These are phyloP conservation scores for Ustilago bromivora DNA, from an alignment of 1,284 basidiomycete genomes.

Conservation along the genomic window DNA sequence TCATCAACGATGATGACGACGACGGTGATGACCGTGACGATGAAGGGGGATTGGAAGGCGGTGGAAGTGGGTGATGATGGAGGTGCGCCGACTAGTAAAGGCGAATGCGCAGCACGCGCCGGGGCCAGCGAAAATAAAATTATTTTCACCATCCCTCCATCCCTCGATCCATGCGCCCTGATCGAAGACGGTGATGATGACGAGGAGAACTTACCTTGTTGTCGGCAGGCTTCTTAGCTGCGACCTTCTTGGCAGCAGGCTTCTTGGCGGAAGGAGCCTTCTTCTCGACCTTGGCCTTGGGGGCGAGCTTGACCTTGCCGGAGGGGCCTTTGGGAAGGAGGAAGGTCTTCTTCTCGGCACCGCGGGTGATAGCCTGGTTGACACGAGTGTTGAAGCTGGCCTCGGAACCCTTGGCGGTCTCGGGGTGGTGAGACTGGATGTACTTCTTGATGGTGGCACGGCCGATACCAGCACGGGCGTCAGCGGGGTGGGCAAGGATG, in stretches of 20 bases:
- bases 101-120: conserved; percentile 26
- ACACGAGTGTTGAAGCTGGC: conserved; percentile 83
- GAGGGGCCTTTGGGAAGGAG: conserved; percentile 83
- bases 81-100: conserved; percentile 4
- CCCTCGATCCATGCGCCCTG: conserved; percentile 14
- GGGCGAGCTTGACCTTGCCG: conserved; percentile 83
- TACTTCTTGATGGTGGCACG: conserved; percentile 93
- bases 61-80: conserved; percentile 15
- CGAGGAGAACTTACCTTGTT: conserved; percentile 50
- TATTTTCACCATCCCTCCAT: conserved; percentile 16
- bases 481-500: conserved; percentile 80
- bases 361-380: conserved; percentile 81
- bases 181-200: conserved; percentile 2
- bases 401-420: conserved; percentile 55
- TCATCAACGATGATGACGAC: conserved; percentile 6
- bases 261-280: conserved; percentile 70
- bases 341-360: conserved; percentile 83
- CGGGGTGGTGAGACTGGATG: conserved; percentile 66
- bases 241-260: conserved; percentile 64
- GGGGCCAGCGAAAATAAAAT: conserved; percentile 26
- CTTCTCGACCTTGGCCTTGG: conserved; percentile 74
- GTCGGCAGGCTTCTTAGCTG: conserved; percentile 58
- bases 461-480: conserved; percentile 85
- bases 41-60: background rate
- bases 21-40: conserved; percentile 3